These are phyloP conservation scores for Thyridium curvatum DNA, from an alignment of 2,329 filamentous ascomycete species.

Conservation along the genomic window DNA sequence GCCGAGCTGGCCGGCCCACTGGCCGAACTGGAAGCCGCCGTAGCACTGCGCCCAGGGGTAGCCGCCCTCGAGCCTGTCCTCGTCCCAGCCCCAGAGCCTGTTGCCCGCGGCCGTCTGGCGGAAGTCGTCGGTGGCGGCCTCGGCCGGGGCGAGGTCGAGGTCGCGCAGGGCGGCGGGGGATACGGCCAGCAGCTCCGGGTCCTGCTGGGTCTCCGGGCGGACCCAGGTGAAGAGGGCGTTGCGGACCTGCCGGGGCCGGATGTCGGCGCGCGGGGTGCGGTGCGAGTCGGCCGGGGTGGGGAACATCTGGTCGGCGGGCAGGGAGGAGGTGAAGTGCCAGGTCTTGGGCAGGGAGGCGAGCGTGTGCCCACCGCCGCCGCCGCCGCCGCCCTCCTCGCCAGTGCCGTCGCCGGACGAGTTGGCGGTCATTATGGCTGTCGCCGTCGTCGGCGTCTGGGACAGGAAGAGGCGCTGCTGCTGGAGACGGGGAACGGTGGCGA, in stretches of 20 bases:
- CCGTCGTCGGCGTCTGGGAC: no score
- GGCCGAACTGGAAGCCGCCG: conserved; percentile 73
- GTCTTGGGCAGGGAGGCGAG: conserved; percentile 56
- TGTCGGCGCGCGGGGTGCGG: conserved; percentile 66
- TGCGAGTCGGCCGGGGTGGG: conserved; percentile 79
- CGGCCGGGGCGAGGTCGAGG: conserved; percentile 65
- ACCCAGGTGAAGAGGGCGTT: conserved; percentile 87
- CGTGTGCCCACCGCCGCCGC: conserved; percentile 21
- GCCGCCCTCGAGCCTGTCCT: conserved; percentile 58
- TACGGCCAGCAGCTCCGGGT: conserved; percentile 74
- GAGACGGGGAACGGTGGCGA: conserved; percentile 7
- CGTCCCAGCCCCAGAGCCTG: conserved; percentile 72
- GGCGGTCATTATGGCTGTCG: not conserved
- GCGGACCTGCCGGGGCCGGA: conserved; percentile 77
- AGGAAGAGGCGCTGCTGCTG: not conserved
- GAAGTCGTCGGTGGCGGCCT: conserved; percentile 69
- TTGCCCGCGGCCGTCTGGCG: conserved; percentile 74
- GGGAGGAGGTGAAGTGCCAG: conserved; percentile 56
- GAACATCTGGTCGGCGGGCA: conserved; percentile 73
- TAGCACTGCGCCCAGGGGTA: conserved; percentile 99
- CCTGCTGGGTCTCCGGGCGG: conserved; percentile 64
- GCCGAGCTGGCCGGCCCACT: conserved; percentile 93
- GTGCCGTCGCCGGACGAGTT: conserved; percentile 2
- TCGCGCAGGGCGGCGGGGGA: conserved; percentile 74
- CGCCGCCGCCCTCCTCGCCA: not conserved